Conservation (phyloP, 306 rosid species). For the Carpinus fangiana region DNA sequence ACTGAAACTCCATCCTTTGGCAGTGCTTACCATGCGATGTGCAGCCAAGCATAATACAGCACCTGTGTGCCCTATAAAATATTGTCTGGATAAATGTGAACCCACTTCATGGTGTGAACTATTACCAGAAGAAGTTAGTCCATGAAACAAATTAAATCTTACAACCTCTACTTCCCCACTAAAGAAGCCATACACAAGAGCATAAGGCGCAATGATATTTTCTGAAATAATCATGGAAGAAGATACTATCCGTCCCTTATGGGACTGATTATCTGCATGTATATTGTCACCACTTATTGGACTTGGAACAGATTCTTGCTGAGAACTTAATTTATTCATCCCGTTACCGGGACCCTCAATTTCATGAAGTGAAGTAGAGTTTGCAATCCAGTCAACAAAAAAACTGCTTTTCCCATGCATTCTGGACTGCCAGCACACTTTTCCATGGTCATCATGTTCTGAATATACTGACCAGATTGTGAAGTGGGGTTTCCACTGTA, state of each 20-base stretch:
- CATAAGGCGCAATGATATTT: constrained; percentile 57
- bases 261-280: constrained; percentile 23
- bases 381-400: constrained; percentile 52
- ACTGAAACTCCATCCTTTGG: constrained; percentile 44
- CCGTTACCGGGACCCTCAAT: constrained; percentile 24
- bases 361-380: constrained; percentile 34
- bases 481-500: constrained; percentile 66
- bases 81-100: constrained; percentile 50
- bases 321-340: constrained; percentile 36
- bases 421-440: constrained; percentile 42
- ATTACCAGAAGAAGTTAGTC: constrained; percentile 42
- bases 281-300: constrained; percentile 29
- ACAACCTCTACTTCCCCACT: constrained; percentile 79
- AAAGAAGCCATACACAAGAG: constrained; percentile 73
- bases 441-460: constrained; percentile 45
- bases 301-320: constrained; percentile 29
- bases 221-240: constrained; percentile 79
- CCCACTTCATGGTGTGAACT: constrained; percentile 45
- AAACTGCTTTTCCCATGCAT: constrained; percentile 50
- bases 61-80: constrained; percentile 73
- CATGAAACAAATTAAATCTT: constrained; percentile 67
- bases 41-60: constrained; percentile 94
- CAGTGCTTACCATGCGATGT: constrained; percentile 61
- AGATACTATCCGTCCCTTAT: constrained; percentile 49
- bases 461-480: constrained; percentile 53